Base-by-base conservation (phyloP, 108 stramenopile species). In the Skeletonema tropicum region DNA sequence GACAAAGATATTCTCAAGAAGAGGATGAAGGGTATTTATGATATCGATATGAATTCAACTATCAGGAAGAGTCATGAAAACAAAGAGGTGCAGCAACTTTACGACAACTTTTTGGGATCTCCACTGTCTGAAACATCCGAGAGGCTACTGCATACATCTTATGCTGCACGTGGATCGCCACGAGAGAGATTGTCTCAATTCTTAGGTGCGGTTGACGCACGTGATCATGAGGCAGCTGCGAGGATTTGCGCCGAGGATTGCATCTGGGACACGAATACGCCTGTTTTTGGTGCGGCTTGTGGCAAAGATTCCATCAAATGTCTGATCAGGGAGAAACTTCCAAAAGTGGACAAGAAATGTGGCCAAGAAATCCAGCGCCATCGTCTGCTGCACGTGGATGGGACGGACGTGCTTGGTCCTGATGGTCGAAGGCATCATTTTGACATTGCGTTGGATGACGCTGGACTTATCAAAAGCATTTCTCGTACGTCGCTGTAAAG, bases 21-120 rank as follows among this genome's bases (percentile, higher is more conserved):
- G 42, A 75, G 86, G 19, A 66, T 70, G 41, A 46, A 74, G 15
- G 78, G 68, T 36, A 74, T 87, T 39, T 87, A 87, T 64, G 38
- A 39, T 1, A 49, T 83, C 10, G 86, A 87, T 35, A 31, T 36
- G n/a, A 32, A 25, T 6, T 46, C 73, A 19, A 60, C 58, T 13
- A 73, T 67, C 19, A 57, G 86, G 17, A 72, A 77, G 71, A 82
- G 80, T 17, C 82, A 87, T 45, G 74, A 87, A 38, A 87, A 87
- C 63, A 46, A 39, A 23, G 64, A 76, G 26, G 80, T 87, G 13
- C 57, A 68, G 31, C 19, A 80, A 36, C 55, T 87, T 3, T 87
- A 87, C 70, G 45, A 82, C 6, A 55, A 77, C n/a, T 49, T 82
- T 14, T 42, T 83, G 12, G 83, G 70, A 13, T 25, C 77, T 13